Evolutionary conservation across 768 basidiomycete species (phyloP).

Genomic region (Clavaria fumosa): DNA sequence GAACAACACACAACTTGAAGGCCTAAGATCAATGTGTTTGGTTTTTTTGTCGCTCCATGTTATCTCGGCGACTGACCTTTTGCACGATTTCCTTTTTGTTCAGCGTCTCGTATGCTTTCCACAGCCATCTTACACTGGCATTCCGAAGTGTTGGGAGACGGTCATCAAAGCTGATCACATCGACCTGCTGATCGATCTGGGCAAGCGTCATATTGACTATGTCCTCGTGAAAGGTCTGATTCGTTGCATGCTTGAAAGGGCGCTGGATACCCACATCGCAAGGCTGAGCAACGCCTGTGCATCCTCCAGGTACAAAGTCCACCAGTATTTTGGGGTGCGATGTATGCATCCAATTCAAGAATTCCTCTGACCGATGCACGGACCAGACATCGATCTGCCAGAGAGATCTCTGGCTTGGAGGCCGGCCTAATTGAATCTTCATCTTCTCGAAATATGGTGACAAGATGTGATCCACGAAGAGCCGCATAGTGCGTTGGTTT

Average conservation of each 20-base stretch:
- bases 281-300: constrained; percentile 10
- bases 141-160: constrained; percentile 1
- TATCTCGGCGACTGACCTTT: neutral
- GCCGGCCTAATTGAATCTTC: constrained; percentile 11
- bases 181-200: constrained; percentile 5
- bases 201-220: constrained; percentile 1
- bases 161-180: neutral
- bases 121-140: constrained; percentile 3
- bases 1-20: constrained; percentile 1
- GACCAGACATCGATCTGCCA: constrained; percentile 18
- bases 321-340: constrained; percentile 17
- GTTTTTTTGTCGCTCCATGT: neutral
- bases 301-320: constrained; percentile 15
- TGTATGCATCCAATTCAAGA: constrained; percentile 16
- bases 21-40: constrained; percentile 1
- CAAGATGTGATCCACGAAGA: constrained; percentile 17
- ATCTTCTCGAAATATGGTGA: constrained; percentile 16
- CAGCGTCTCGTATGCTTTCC: constrained; percentile 2
- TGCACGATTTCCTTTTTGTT: constrained; percentile 3
- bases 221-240: constrained; percentile 9
- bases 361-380: constrained; percentile 19
- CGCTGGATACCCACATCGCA: constrained; percentile 16
- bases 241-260: constrained; percentile 18
- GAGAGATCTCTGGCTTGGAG: constrained; percentile 10
- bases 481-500: constrained; percentile 14